Evolutionary conservation across 495 filamentous ascomycete species (phyloP), one percentile per base, ranked within the genome.

Genomic region (Saxispiralis lemnorum): DNA sequence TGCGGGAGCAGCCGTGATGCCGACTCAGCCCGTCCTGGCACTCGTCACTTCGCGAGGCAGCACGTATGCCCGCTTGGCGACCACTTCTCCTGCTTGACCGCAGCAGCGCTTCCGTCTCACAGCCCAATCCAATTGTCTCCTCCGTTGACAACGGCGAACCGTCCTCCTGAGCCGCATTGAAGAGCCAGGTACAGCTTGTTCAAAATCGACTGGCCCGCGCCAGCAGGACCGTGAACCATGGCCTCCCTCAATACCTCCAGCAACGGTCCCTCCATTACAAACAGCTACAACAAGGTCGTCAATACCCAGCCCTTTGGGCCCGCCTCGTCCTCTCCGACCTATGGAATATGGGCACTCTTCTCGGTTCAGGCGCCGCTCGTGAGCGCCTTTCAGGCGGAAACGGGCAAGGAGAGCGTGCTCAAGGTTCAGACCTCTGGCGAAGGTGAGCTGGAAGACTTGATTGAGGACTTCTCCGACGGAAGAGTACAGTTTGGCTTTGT

Each of bases 401-500:
- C 73, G 35, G 76, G 74, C 32, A 95, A 94, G 61, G 87, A 95
- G 62, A 96, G 89, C 59, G 74, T 93, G 0, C 63, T 99, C 39
- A 96, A 94, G 62, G 86, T 96, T 31, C 85, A 95, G 56, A 80
- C 67, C 51, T 83, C 83, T 31, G 92, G 86, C 63, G 88, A 95
- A 62, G 92, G 89, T 42, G 92, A 99, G 62, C 67, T 99, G 41
- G 64, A 70, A n/a, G 85, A 94, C 45, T 70, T 99, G n/a, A 75
- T 93, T 51, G 92, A 99, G 41, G 89, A 99, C 42, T 94, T 99
- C 62, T 95, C 78, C 43, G 89, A 99, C 61, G 89, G 89, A 35
- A 76, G 84, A 48, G 78, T 96, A 39, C 89, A 99, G 66, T 96
- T 94, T 63, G 89, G 86, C 17, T 99, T 87, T 56, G 77, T 89